Percentiles rank a stretch among this genome's conserved stretches.
These are phyloP conservation scores for Agrostemma githago DNA, from an alignment of 148 eudicot genomes.

Conservation along the genomic window DNA sequence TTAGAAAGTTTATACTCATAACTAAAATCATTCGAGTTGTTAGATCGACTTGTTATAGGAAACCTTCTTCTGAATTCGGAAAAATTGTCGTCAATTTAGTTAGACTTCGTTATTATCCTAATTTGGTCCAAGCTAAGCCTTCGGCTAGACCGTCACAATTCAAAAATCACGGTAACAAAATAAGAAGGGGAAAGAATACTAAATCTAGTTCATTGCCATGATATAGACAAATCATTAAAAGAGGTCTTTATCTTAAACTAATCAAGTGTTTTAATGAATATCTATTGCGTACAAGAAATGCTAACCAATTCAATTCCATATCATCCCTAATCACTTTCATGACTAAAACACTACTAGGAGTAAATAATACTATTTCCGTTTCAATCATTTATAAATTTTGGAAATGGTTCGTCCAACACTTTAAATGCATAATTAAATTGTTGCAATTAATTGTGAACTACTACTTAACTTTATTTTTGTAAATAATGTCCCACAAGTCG, in stretches of 20 bases:
- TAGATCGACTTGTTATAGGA: no score
- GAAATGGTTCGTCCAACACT: neutral
- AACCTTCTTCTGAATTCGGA: no score
- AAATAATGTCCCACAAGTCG: neutral
- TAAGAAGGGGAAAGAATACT: no score
- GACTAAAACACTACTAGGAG: neutral
- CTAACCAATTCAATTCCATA: neutral
- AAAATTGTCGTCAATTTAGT: no score
- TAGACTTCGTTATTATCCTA: neutral
- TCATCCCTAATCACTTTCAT: conserved; percentile 7
- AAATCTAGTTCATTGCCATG: no score
- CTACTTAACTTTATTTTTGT: neutral
- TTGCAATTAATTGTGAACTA: neutral
- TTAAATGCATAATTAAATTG: neutral
- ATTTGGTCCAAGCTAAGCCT: neutral
- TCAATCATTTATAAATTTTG: neutral
- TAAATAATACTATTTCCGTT: neutral
- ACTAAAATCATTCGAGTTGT: no score
- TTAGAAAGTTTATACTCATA: neutral
- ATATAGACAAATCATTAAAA: neutral
- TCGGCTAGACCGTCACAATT: neutral
- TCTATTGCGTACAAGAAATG: conserved; percentile 29
- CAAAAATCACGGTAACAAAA: neutral
- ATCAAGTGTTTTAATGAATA: neutral
- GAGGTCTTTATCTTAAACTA: neutral